Evolutionary conservation across 768 basidiomycete genomes (phyloP), one percentile per base, ranked within the genome.

Genomic region (Favolaschia claudopus): DNA sequence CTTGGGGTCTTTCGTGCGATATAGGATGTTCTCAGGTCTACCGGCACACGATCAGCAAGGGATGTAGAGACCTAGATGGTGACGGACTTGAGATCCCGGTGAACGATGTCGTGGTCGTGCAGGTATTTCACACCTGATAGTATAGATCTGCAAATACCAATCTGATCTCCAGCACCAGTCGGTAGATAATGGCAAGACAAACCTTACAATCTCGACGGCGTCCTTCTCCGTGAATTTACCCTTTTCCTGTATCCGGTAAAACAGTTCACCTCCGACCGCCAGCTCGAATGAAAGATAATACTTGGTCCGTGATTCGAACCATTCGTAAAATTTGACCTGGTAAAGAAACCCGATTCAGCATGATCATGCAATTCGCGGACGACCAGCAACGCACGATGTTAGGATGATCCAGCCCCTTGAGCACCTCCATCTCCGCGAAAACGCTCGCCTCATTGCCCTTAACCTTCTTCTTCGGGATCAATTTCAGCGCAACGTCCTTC

Each of bases 221-320:
- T 99, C 95, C 40, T 85, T 84, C 71, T 99, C 97, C 0, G 95
- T 96, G 67, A 98, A 98, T 67, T 91, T 96, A 14, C 97, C 97
- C 59, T 82, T 85, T 60, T 89, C 77, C 40, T 89, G 74, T 62
- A 99, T 93, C 40, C 94, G 84, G 46, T 95, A 91, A 70, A 99
- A 99, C 2, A 99, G 84, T 69, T 99, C 97, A 28, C 97, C 97
- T 6, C 97, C 96, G 1, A 87, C 82, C 0, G 95, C 96, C 9
- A 99, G 89, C 73, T 98, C 94, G 68, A 97, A 97, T 0, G 91
- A 85, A n/a, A 99, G 86, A 70, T 96, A 99, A 73, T 94, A 98
- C 76, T 97, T 98, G 15, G 89, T 83, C 62, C 95, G 81, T 9
- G 92, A 94, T 70, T 99, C 97, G 71, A 99, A 99, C 88, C 91